Evolutionary conservation across 2,329 filamentous ascomycete genomes (phyloP), one percentile per base, ranked within the genome.

Genomic region (Xylaria sp.): DNA sequence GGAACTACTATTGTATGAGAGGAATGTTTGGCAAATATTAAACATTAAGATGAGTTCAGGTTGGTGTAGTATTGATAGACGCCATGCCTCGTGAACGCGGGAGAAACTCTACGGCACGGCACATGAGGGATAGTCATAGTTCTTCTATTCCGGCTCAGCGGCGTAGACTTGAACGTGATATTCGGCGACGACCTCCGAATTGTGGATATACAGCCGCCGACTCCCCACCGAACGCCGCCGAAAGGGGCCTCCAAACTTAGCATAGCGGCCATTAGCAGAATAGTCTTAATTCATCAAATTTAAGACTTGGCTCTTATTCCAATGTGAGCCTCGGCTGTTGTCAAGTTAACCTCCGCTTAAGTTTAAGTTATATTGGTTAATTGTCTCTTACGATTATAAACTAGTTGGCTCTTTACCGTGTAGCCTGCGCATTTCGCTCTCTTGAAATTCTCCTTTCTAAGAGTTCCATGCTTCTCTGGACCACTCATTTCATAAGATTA

Each of bases 211-310:
- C 54, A 57, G 55, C 66, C 66, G 57, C 68, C 65, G 68, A 70
- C 13, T 65, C 64, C 61, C 65, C 68, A 68, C 68, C 68, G 65
- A 70, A 70, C 9, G 33, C 2, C 60, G 46, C 63, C 67, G 66
- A 66, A 66, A n/a, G 8, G 58, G 25, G 51, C 56, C 23, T 52
- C 62, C 33, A 8, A 62, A 43, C 48, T 68, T 39, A 41, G 25
- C 41, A n/a, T 52, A 13, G 20, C 23, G 20, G 7, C 33, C 20
- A n/a, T 46, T 31, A 36, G 9, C 8, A 2, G 33, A 36, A 36
- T 8, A 36, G 33, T 8, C 10, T 36, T 36, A 9, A 10, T 10
- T 36, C 33, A 36, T 36, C 10, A 8, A 1, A 9, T 36, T 36
- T 36, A 10, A 36, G 33, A 8, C 13, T 25, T 49, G 9, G 54